Base-by-base conservation (phyloP, 78 protist species). In the Anaeramoeba flamelloides region DNA sequence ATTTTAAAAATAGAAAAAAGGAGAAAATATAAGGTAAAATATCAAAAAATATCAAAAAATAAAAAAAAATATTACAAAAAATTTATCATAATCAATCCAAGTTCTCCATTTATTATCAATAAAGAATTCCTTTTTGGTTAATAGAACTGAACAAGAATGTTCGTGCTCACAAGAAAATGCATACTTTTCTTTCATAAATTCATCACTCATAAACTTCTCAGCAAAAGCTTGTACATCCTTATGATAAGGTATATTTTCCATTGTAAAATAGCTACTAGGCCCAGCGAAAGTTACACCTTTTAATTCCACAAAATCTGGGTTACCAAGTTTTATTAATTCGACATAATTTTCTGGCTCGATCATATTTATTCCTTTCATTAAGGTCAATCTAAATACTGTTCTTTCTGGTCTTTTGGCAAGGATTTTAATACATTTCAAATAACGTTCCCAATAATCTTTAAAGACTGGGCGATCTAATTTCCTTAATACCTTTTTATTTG, bases 391-490 rank as follows among this genome's bases (percentile, higher is more conserved):
- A 82, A 88, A 87, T 75, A 90, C 94, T 0, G 95, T 89, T 22
- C 96, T 86, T 81, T 81, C 87, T 26, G 8, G 8, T 38, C 40
- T 34, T 76, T 79, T 38, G 12, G 0, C 33, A 0, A 93, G 77
- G 22, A 22, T 37, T 30, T 84, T 89, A 76, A 93, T 34, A 65
- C 88, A 81, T 2, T 22, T 65, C 26, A 83, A 2, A 82, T 87
- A 81, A 0, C 97, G 64, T 75, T 82, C 87, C 97, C 97, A 94
- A 41, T 74, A 89, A 82, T 94, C 97, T 3, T 26, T 3, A 83
- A 90, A 91, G 1, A 92, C 75, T 0, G 97, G 97, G 3, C 96
- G 77, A 40, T 91, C 94, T 22, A 92, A 77, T 36, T n/a, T 83
- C 2, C 30, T 2, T 65, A 34, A n/a, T 30, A 36, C 22, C 53